Evolutionary conservation across 495 filamentous ascomycete species (phyloP).

Genomic region (Podospora tetraspora): DNA sequence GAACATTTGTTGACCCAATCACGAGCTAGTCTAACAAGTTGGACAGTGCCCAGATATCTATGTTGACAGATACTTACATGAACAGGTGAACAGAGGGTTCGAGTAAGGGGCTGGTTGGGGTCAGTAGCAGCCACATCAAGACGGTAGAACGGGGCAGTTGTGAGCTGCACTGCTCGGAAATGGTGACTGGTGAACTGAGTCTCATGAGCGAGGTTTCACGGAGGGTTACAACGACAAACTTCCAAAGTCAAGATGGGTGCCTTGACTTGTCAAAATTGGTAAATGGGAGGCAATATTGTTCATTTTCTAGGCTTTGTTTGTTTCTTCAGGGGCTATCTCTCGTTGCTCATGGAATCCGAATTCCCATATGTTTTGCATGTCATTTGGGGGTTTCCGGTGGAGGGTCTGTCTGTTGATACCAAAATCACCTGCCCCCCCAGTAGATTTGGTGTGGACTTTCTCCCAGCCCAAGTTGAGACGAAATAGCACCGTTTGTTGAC

Average conservation of each 20-base stretch:
- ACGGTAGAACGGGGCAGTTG: not conserved
- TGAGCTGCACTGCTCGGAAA: not conserved
- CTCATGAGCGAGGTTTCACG: not conserved
- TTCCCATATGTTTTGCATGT: not conserved
- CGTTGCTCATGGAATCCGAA: not conserved
- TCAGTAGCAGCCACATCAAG: not conserved
- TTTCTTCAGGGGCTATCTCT: not conserved
- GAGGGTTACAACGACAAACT: not conserved
- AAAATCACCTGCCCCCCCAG: not conserved
- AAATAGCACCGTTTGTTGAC: not conserved
- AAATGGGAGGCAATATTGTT: not conserved
- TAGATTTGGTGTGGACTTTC: not conserved
- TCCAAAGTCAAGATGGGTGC: not conserved
- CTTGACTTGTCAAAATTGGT: not conserved
- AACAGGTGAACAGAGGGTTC: not conserved
- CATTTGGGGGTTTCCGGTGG: not conserved
- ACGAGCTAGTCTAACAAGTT: not conserved
- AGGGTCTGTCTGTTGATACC: not conserved
- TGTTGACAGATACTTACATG: not conserved
- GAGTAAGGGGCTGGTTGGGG: not conserved
- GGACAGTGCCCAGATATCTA: not conserved
- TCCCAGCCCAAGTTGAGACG: not conserved
- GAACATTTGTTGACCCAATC: slow-evolving; percentile 4
- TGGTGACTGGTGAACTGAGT: not conserved
- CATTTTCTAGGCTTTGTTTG: not conserved